These are phyloP conservation scores for Lyophyllum semitale DNA, from an alignment of 768 basidiomycete species.

Conservation along the genomic window DNA sequence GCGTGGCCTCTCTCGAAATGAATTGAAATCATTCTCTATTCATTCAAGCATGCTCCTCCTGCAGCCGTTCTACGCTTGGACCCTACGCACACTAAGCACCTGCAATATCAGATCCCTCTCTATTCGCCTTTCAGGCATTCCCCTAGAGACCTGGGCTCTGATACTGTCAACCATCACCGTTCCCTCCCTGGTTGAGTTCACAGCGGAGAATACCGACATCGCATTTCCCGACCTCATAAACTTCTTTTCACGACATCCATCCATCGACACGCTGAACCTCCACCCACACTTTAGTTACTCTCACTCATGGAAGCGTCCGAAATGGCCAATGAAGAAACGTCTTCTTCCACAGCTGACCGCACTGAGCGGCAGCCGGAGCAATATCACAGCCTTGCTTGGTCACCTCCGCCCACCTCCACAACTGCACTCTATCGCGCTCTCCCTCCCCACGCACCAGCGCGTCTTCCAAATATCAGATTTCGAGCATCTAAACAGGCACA, in stretches of 20 bases:
- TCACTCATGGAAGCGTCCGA: background rate
- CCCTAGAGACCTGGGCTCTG: conserved; percentile 15
- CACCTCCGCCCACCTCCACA: conserved; percentile 10
- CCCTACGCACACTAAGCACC: conserved; percentile 15
- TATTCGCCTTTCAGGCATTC: conserved; percentile 15
- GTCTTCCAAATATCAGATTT: conserved; percentile 17
- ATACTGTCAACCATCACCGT: conserved; percentile 21
- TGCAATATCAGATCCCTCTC: conserved; percentile 21
- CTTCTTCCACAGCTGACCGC: conserved; percentile 17
- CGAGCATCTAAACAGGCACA: conserved; percentile 11
- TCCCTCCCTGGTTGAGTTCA: conserved; percentile 19
- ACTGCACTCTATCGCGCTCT: conserved; percentile 14
- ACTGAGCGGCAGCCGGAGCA: conserved; percentile 20
- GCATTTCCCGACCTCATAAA: conserved; percentile 18
- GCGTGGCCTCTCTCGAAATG: background rate
- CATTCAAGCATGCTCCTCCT: conserved; percentile 21
- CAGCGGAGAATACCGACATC: conserved; percentile 16
- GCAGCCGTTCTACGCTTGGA: conserved; percentile 24
- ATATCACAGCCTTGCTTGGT: conserved; percentile 17
- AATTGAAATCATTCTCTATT: conserved; percentile 15
- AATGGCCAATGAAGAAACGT: conserved; percentile 5
- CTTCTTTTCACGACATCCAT: conserved; percentile 27
- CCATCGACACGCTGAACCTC: conserved; percentile 19
- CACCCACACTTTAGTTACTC: conserved; percentile 16
- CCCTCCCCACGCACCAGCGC: conserved; percentile 21